phyloP scores from a whole-genome alignment of 2,329 filamentous ascomycete species.

The Aspergillus terreus region DNA sequence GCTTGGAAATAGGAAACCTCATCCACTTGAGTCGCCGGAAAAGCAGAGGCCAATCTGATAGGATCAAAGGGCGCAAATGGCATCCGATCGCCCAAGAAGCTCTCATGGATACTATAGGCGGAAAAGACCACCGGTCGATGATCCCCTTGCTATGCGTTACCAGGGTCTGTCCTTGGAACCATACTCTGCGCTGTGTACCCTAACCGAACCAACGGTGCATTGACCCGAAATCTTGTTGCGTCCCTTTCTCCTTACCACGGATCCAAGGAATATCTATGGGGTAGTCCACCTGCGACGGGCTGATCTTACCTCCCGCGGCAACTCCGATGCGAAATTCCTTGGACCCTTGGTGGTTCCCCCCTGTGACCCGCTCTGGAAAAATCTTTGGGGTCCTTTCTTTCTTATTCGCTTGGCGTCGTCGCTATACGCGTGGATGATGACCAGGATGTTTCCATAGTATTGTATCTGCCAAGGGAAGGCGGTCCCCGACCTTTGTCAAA shows the following conservation, averaged over 20 bases:
- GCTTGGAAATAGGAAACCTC: background rate
- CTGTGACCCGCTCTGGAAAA: too few relatives aligned
- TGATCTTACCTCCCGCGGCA: too few relatives aligned
- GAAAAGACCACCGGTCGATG: slow-evolving; percentile 6
- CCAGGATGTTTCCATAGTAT: too few relatives aligned
- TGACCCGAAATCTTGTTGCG: background rate
- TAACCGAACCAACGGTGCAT: background rate
- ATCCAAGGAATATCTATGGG: too few relatives aligned
- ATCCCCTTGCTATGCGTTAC: background rate
- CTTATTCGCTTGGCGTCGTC: too few relatives aligned
- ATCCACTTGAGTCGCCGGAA: background rate
- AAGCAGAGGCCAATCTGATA: background rate
- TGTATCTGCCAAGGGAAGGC: too few relatives aligned
- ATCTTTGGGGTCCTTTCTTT: too few relatives aligned
- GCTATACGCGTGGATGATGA: too few relatives aligned
- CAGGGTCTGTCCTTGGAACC: background rate
- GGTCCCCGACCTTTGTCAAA: too few relatives aligned
- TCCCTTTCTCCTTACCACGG: background rate
- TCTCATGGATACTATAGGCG: slow-evolving; percentile 6
- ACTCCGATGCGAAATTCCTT: too few relatives aligned
- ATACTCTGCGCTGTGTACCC: background rate
- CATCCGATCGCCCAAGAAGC: background rate
- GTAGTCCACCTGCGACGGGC: too few relatives aligned
- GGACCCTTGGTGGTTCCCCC: too few relatives aligned
- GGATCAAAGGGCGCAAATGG: background rate